Percentiles rank a stretch among this genome's conserved stretches.
Conservation (phyloP, 441 rosid species). For the Bruguiera hainesii region DNA sequence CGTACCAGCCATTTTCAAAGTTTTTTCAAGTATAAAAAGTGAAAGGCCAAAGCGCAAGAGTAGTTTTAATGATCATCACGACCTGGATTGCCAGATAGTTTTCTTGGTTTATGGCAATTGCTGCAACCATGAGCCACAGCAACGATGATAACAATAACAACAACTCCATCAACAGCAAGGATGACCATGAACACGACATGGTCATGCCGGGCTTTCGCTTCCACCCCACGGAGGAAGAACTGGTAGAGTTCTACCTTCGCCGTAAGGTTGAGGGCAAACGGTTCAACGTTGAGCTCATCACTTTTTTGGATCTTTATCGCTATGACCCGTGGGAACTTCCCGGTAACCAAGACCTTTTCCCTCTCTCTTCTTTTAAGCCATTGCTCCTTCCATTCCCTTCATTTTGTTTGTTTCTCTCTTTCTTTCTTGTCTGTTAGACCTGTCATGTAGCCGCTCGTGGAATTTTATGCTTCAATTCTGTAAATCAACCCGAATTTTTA, state of each 20-base stretch:
- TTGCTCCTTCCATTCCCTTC: neutral
- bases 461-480: too few relatives aligned
- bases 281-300: conserved; percentile 94
- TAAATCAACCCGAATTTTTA: too few relatives aligned
- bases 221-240: conserved; percentile 99
- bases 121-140: conserved; percentile 46
- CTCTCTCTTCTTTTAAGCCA: neutral
- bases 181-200: conserved; percentile 89
- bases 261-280: conserved; percentile 99
- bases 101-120: conserved; percentile 60
- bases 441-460: too few relatives aligned
- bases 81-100: neutral
- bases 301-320: conserved; percentile 98
- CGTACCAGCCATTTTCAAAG: conserved; percentile 20
- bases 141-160: conserved; percentile 23
- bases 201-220: conserved; percentile 99
- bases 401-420: neutral
- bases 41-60: conserved; percentile 2
- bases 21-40: conserved; percentile 22
- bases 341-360: conserved; percentile 38
- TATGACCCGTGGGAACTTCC: conserved; percentile 99
- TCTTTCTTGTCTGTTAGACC: too few relatives aligned
- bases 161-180: conserved; percentile 20
- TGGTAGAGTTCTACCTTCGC: conserved; percentile 99
- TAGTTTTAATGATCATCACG: conserved; percentile 7